Base-by-base conservation (phyloP, 306 rosid species). In the Trifolium dubium region DNA sequence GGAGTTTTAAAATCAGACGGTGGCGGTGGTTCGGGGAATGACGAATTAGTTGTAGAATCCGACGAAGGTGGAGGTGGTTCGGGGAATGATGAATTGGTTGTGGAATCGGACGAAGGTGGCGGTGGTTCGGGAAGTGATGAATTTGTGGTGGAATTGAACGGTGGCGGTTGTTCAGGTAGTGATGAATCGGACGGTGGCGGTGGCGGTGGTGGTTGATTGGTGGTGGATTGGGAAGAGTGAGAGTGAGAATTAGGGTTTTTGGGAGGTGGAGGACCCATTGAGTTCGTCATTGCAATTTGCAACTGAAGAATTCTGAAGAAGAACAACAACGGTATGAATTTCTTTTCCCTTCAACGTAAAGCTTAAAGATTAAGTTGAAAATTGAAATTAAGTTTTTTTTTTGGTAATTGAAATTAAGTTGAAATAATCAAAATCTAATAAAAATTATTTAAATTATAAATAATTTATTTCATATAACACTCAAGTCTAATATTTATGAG, bases 221-320 rank as follows among this genome's bases (percentile, higher is more conserved):
- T 63, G 47, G 29, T 80, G 85, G 46, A 2, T 65, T 49, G 2
- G 87, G 83, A 40, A 85, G 90, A 63, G 65, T 85, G 86, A 73
- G 14, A n/a, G 12, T 44, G 5, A 44, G 80, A 73, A 71, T 77
- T 80, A 74, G 90, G 79, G 83, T 37, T 82, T 86, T 64, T 49
- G 8, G 92, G 83, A 59, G 89, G 86, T 54, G 93, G 86, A 79
- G 96, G 87, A 80, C 81, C 87, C 93, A 85, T 86, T 73, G 83
- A 80, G 72, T 69, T 79, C 77, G 96, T 69, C 89, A 86, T 88
- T 71, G 86, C 61, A 61, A 12, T 17, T 29, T 15, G 39, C 23
- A 23, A 23, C 23, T 23, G 23, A 8, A 60, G 43, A 60, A 32
- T 7, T 32, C 11, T 19, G 31, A 4, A 32, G 4, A 60, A 60